Conservation (phyloP, 352 stramenopile species). For the Phytophthora pistaciae region DNA sequence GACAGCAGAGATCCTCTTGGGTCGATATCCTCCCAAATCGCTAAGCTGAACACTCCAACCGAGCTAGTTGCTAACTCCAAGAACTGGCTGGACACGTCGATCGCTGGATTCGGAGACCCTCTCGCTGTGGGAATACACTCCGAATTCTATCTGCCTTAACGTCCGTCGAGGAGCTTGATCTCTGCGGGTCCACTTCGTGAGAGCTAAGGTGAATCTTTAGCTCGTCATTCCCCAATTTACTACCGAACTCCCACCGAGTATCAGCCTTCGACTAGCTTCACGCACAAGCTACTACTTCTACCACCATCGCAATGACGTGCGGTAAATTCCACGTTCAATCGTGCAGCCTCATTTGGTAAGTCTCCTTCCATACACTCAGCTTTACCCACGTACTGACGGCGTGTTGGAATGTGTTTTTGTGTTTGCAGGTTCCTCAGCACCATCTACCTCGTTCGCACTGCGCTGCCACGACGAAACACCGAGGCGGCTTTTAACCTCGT, state of each 20-base stretch:
- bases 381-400: background rate
- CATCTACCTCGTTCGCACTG: conserved; percentile 19
- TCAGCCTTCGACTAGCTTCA: background rate
- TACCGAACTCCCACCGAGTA: background rate
- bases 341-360: conserved; percentile 28
- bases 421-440: conserved; percentile 29
- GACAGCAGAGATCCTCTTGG: background rate
- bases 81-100: background rate
- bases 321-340: conserved; percentile 31
- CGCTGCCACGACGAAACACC: conserved; percentile 5
- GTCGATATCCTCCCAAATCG: background rate
- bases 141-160: background rate
- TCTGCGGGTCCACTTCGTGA: background rate
- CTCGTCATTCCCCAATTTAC: conserved; percentile 8
- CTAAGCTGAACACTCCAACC: background rate
- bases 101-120: background rate
- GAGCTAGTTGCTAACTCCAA: background rate
- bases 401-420: background rate
- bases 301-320: conserved; percentile 21
- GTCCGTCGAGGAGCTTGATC: background rate
- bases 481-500: conserved; percentile 24
- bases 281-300: background rate
- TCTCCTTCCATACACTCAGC: background rate
- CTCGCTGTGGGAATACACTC: background rate
- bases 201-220: background rate